These are phyloP conservation scores for Boechera divaricarpa DNA, from an alignment of 345 rosid genomes.

Conservation along the genomic window DNA sequence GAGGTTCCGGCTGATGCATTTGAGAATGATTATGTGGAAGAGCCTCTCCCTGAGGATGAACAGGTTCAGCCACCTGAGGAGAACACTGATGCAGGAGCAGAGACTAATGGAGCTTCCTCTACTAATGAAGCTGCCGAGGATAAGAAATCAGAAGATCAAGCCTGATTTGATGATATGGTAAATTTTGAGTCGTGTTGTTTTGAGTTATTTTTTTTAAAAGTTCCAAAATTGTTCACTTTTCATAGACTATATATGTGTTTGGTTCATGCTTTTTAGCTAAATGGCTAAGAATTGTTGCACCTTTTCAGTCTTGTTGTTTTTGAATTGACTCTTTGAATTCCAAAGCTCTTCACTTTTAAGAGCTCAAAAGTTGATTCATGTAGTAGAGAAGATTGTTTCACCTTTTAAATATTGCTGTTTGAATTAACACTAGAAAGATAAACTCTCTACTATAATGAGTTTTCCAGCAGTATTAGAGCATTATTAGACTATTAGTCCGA, in stretches of 20 bases:
- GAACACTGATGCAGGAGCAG: constrained; percentile 56
- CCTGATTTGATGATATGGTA: constrained; percentile 34
- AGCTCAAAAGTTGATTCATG: too few species aligned
- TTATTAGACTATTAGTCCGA: too few species aligned
- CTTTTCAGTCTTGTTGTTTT: neutral
- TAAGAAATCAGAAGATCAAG: constrained; percentile 50
- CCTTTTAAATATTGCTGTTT: too few species aligned
- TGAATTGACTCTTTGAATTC: neutral
- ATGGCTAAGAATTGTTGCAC: neutral
- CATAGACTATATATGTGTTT: neutral
- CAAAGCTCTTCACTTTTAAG: neutral
- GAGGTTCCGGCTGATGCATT: constrained; percentile 98
- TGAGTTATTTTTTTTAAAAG: neutral
- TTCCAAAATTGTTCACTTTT: neutral
- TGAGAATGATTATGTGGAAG: constrained; percentile 96
- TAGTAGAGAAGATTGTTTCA: too few species aligned
- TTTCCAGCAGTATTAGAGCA: too few species aligned
- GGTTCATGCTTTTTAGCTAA: neutral
- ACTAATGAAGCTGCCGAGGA: constrained; percentile 57
- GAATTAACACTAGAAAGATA: too few species aligned
- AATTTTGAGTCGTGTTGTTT: neutral
- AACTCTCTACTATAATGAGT: too few species aligned
- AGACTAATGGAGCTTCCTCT: constrained; percentile 49
- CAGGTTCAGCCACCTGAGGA: constrained; percentile 73
- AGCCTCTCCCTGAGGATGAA: constrained; percentile 64